Evolutionary conservation across 176 grass and related monocot species (phyloP), one percentile per base, ranked within the genome.

Genomic region (Avena insularis): DNA sequence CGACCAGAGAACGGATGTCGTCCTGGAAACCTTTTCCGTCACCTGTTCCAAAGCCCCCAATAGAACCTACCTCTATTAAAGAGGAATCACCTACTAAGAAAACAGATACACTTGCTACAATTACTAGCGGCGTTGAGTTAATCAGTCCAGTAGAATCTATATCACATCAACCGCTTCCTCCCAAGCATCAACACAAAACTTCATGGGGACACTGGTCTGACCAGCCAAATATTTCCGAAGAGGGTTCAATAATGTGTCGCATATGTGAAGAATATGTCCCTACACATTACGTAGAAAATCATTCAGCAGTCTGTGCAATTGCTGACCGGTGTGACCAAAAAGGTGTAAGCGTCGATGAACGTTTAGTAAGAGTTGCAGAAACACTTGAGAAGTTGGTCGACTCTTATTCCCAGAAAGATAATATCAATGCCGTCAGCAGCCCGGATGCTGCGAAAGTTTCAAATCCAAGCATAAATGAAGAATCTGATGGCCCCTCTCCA

Each of bases 261-360:
- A 99, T 99, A 92, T 99, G 97, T 70, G 97, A 99, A 90, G 97
- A 99, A 92, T 92, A 99, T 91, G 92, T 99, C 63, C 97, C 97
- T 53, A 99, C 97, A 73, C 85, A 90, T 66, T 93, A 91, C 64
- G 97, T 99, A 79, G 97, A 97, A 87, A 90, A 97, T 78, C 97
- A 99, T 87, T 99, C 89, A 40, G 92, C 85, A 83, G 85, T 95
- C 47, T 99, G 97, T 86, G 97, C 97, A 68, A 84, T 93, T 78
- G 97, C 92, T 89, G 97, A 99, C 83, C 97, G 83, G 85, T 99
- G 97, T 11, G 97, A 99, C 85, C 80, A 97, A 77, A 99, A 97
- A 89, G 97, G 97, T 87, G 84, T 99, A 84, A 99, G 85, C 12
- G 94, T 97, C 80, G 97, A 99, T 84, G 92, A 97, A 58, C 90